A percentile compares a stretch with the other conserved stretches of the same genome.
phyloP scores from a whole-genome alignment of 2,329 filamentous ascomycete species.

The Fusarium succisae region DNA sequence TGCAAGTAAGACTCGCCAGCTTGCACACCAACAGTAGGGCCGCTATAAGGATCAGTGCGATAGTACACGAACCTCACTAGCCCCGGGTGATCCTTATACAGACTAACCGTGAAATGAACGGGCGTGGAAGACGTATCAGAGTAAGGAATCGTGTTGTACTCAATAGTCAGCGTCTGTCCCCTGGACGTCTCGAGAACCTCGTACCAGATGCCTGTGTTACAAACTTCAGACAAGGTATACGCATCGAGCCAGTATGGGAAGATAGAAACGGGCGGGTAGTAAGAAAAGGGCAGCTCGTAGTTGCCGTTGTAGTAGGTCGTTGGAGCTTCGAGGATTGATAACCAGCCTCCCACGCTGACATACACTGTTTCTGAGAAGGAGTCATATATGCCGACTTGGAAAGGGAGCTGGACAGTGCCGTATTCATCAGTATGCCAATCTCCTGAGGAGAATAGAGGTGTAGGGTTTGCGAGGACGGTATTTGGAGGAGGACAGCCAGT shows the following conservation, averaged over 20 bases:
- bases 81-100: neutral
- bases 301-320: no score
- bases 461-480: neutral
- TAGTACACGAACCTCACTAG: neutral
- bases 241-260: no score
- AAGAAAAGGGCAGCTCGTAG: no score
- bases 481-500: neutral
- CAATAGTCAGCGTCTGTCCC: no score
- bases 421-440: neutral
- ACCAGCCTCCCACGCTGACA: no score
- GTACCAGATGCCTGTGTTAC: no score
- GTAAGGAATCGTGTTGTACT: no score
- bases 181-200: no score
- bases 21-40: neutral
- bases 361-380: neutral
- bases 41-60: fast-evolving
- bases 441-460: neutral
- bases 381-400: neutral
- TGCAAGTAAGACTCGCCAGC: neutral
- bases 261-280: no score
- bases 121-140: no score
- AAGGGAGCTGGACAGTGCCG: neutral
- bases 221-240: no score
- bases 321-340: no score
- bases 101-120: neutral